Evolutionary conservation across 2,329 filamentous ascomycete species (phyloP), one percentile per base, ranked within the genome.

Genomic region (Rhynchosporium graminicola): DNA sequence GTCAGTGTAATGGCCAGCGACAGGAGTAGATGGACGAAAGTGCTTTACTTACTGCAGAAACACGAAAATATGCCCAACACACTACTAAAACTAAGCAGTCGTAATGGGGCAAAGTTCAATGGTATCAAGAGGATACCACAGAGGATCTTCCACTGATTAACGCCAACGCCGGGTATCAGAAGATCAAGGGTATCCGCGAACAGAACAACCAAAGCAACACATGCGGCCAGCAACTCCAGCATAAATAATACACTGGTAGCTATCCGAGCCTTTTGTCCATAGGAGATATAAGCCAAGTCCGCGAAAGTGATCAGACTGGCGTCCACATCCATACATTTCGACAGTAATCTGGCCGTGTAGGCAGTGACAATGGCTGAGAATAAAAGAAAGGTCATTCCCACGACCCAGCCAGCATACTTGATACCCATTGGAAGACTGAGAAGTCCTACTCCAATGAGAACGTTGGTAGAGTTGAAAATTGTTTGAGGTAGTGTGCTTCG

Each of bases 401-500:
- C 85, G 46, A 97, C 76, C 93, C 93, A 97, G 56, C 92, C 94
- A 12, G 91, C 87, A 75, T 96, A 92, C 71, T 88, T 91, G 71
- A 98, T 80, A 5, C 91, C 94, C 72, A 98, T 83, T 5, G 94
- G 95, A 59, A 99, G 80, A 75, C 91, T 96, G 57, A 99, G 82
- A 36, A 99, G 79, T 0, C 94, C 94, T 36, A 99, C 88, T 15
- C 93, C 93, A 65, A 97, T 94, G 63, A 97, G 79, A 57, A 96
- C 91, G 67, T 81, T 83, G 33, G 59, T 94, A 3, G 92, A 96
- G 77, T 99, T 99, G 81, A 98, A 96, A 65, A 97, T 84, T 6
- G 94, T 98, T 78, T 98, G 94, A 0, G 92, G 92, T 15, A 98
- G 81, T 0, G 94, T 99, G n/a, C 92, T 96, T 78, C 96, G 92